These are phyloP conservation scores for Spinellus fusiger DNA, from an alignment of 192 early-diverging fungal species.

Conservation along the genomic window DNA sequence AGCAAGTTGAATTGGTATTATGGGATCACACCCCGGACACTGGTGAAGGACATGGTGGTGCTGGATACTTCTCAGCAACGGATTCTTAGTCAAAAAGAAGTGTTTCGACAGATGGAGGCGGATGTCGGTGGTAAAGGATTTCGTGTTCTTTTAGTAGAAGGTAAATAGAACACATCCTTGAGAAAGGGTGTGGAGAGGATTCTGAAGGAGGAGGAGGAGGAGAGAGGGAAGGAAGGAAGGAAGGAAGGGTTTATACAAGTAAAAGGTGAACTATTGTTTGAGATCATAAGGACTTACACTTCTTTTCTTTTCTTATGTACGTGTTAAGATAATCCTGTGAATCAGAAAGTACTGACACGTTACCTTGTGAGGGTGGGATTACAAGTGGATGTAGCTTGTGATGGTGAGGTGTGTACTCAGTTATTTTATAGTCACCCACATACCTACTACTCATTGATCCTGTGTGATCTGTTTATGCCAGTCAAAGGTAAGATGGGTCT, in stretches of 20 bases:
- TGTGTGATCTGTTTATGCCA: constrained; percentile 57
- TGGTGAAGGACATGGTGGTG: not conserved
- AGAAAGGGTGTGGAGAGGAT: not conserved
- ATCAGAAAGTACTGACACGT: constrained; percentile 48
- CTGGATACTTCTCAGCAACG: constrained; percentile 38
- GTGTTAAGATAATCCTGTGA: constrained; percentile 52
- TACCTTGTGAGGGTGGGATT: constrained; percentile 45
- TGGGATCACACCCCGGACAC: constrained; percentile 19
- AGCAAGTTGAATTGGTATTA: constrained; percentile 44
- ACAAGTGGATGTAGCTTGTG: constrained; percentile 37
- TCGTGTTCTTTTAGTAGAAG: constrained; percentile 47
- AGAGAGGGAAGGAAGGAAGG: too few species aligned
- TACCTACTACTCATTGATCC: constrained; percentile 41
- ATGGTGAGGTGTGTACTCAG: constrained; percentile 43
- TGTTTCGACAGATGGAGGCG: constrained; percentile 45
- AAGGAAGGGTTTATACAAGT: not conserved
- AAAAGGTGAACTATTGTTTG: not conserved
- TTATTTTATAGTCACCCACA: constrained; percentile 36
- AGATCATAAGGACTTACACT: not conserved
- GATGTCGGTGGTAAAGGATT: constrained; percentile 43
- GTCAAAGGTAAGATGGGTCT: constrained; percentile 47
- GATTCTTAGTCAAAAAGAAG: constrained; percentile 41
- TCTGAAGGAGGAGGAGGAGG: not conserved
- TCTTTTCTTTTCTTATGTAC: constrained; percentile 9
- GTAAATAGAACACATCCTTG: constrained; percentile 1